A percentile compares a stretch with the other conserved stretches of the same genome.
phyloP scores from a whole-genome alignment of 768 basidiomycete species.

The Suillus plorans region DNA sequence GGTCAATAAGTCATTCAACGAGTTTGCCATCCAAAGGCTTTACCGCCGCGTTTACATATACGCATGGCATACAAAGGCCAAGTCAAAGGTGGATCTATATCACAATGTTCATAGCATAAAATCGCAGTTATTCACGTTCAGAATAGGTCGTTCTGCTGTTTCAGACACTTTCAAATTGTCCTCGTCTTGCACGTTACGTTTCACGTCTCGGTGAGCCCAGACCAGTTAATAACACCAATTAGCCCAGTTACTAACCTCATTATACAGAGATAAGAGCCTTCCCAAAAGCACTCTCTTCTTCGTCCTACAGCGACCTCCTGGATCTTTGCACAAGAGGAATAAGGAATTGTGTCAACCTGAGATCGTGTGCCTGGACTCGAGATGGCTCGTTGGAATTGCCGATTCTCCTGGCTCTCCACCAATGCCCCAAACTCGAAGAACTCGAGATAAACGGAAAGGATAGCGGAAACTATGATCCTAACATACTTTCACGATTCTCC shows the following conservation, averaged over 20 bases:
- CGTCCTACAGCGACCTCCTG: constrained; percentile 34
- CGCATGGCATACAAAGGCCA: constrained; percentile 70
- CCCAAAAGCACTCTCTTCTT: constrained; percentile 47
- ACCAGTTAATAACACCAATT: constrained; percentile 4
- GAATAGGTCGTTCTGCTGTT: constrained; percentile 62
- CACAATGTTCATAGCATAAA: neutral
- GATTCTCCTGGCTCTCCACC: constrained; percentile 53
- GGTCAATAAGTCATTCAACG: constrained; percentile 56
- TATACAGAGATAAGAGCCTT: constrained; percentile 69
- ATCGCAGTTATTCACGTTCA: neutral
- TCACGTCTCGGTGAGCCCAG: constrained; percentile 51
- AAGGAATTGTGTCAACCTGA: constrained; percentile 59
- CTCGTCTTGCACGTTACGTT: constrained; percentile 59
- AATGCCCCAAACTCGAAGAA: constrained; percentile 44
- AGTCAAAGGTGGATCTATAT: constrained; percentile 47
- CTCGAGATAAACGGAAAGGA: constrained; percentile 74
- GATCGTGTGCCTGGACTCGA: constrained; percentile 75
- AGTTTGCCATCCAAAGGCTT: constrained; percentile 48
- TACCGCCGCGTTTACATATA: constrained; percentile 63
- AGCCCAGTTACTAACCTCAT: neutral
- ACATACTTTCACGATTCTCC: constrained; percentile 48
- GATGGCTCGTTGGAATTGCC: constrained; percentile 67
- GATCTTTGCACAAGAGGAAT: constrained; percentile 49
- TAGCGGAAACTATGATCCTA: constrained; percentile 52
- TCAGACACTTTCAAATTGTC: constrained; percentile 51